These are phyloP conservation scores for Cryphonectria naterciae DNA, from an alignment of 2,329 filamentous ascomycete species.

Conservation along the genomic window DNA sequence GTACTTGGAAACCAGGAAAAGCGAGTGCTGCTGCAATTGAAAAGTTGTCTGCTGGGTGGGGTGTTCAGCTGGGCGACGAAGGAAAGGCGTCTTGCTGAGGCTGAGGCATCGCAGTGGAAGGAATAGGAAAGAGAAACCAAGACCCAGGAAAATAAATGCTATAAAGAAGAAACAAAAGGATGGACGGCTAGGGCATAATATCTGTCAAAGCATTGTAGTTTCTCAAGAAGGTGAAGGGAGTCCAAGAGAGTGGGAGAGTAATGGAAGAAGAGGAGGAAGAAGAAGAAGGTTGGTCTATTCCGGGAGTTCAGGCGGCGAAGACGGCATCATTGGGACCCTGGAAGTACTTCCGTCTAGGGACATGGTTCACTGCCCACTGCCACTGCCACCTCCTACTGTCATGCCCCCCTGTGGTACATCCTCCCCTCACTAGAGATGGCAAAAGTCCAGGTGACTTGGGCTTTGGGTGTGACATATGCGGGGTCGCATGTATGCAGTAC, in stretches of 20 bases:
- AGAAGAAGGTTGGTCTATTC: not conserved
- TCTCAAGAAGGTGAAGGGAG: not conserved
- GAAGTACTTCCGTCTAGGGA: not conserved
- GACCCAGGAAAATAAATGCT: not conserved
- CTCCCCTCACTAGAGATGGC: not conserved
- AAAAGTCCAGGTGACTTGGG: not conserved
- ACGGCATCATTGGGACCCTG: not conserved
- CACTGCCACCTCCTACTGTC: not conserved
- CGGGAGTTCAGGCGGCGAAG: not conserved
- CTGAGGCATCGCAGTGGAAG: slow-evolving; percentile 19
- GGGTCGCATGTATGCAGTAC: not conserved
- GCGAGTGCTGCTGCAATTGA: slow-evolving; percentile 10
- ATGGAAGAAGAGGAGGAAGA: not conserved
- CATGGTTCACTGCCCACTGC: not conserved
- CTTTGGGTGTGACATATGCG: not conserved
- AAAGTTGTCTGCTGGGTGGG: slow-evolving; percentile 5
- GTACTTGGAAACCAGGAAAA: not conserved
- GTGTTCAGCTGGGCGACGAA: slow-evolving; percentile 17
- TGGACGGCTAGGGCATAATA: slow-evolving; percentile 21
- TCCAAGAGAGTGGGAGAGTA: not conserved
- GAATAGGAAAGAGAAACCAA: not conserved
- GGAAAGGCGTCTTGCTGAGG: slow-evolving; percentile 1
- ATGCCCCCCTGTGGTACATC: not conserved
- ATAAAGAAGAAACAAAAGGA: not conserved
- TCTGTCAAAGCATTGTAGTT: slow-evolving; percentile 12